Percentiles rank a stretch among this genome's conserved stretches.
phyloP scores from a whole-genome alignment of 2,329 filamentous ascomycete genomes.

The Alternaria infectoria region DNA sequence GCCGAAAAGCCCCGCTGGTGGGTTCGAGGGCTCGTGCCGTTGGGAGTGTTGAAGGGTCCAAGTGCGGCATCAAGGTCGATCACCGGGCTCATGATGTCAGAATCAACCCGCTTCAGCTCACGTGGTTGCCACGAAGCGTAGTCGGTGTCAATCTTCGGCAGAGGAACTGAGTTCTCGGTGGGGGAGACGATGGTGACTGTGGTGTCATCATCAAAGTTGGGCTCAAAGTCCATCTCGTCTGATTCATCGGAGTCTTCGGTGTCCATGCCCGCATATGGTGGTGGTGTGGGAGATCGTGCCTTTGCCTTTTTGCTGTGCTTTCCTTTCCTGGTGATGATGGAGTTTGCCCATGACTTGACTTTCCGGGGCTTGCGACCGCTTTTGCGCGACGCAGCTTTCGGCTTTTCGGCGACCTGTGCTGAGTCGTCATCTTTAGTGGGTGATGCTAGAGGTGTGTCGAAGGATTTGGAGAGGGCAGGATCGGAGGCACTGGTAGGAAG shows the following conservation, averaged over 20 bases:
- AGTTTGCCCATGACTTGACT: conserved; percentile 75
- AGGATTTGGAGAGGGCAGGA: conserved; percentile 37
- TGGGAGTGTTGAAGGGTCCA: conserved; percentile 86
- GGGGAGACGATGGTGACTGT: conserved; percentile 51
- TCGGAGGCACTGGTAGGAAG: conserved; percentile 44
- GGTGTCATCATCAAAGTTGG: conserved; percentile 51
- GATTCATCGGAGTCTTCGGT: conserved; percentile 42
- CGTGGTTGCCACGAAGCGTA: conserved; percentile 48
- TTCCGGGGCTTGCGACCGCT: conserved; percentile 64
- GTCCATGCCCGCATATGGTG: conserved; percentile 33
- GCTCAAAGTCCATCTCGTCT: conserved; percentile 47
- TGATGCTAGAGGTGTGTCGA: conserved; percentile 35
- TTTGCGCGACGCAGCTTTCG: conserved; percentile 59
- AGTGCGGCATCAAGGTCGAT: conserved; percentile 95
- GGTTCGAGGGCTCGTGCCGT: conserved; percentile 68
- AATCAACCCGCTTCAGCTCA: conserved; percentile 46
- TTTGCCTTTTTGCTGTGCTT: conserved; percentile 59
- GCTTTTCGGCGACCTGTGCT: conserved; percentile 53
- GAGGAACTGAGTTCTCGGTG: conserved; percentile 26
- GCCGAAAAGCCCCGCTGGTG: conserved; percentile 45
- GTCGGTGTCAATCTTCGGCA: conserved; percentile 41
- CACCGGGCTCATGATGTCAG: conserved; percentile 76
- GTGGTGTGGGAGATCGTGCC: conserved; percentile 39
- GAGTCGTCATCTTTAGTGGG: conserved; percentile 39
- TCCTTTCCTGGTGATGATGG: conserved; percentile 68